Evolutionary conservation across 1,139 yeast species (phyloP).

Genomic region (Kluyveromyces sp.): DNA sequence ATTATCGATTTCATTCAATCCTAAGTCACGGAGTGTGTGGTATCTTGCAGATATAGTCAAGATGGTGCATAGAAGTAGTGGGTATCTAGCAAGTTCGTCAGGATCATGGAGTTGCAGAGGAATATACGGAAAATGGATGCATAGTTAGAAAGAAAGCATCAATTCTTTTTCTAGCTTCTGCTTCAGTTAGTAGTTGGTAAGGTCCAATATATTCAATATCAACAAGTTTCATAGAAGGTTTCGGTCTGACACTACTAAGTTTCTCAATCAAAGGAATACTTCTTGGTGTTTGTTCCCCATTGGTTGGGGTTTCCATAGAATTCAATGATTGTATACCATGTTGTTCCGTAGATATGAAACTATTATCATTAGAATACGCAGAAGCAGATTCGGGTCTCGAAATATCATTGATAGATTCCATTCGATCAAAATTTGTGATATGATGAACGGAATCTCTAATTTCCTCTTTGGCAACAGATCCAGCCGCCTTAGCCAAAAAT

Average conservation of each 20-base stretch:
- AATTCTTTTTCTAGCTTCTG: slow-evolving; percentile 59
- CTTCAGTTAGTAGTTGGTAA: slow-evolving; percentile 54
- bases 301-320: slow-evolving; percentile 7
- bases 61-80: slow-evolving; percentile 71
- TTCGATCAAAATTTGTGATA: slow-evolving; percentile 29
- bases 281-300: slow-evolving; percentile 15
- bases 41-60: slow-evolving; percentile 74
- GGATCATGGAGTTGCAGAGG: slow-evolving; percentile 68
- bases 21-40: slow-evolving; percentile 44
- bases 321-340: too few species aligned
- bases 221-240: slow-evolving; percentile 43
- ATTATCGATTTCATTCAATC: slow-evolving; percentile 20
- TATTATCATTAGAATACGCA: not conserved
- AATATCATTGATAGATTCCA: not conserved
- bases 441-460: slow-evolving; percentile 64
- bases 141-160: slow-evolving; percentile 63
- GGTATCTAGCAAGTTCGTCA: slow-evolving; percentile 63
- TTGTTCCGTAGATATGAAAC: not conserved
- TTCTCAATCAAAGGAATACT: slow-evolving; percentile 43
- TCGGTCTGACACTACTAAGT: slow-evolving; percentile 45
- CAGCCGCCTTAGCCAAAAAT: slow-evolving; percentile 70
- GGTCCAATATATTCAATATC: slow-evolving; percentile 62
- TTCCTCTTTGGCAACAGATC: slow-evolving; percentile 57
- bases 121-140: slow-evolving; percentile 87
- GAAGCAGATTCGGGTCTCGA: not conserved